A percentile compares a stretch with the other conserved stretches of the same genome.
These are phyloP conservation scores for Colletotrichum sojae DNA, from an alignment of 2,329 filamentous ascomycete species.

Conservation along the genomic window DNA sequence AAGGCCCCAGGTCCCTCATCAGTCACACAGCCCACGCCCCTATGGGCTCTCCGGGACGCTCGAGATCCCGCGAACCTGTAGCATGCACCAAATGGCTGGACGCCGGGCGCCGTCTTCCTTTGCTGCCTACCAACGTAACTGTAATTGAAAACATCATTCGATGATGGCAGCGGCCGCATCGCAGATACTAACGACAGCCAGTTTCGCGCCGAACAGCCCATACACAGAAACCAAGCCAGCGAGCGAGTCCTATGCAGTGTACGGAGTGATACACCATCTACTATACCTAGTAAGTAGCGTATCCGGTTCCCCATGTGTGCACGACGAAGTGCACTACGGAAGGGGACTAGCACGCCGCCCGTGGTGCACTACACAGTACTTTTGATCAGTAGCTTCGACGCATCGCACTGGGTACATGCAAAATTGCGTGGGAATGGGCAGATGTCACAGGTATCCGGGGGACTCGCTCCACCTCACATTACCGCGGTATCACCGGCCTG, in stretches of 20 bases:
- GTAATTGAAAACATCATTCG: neutral
- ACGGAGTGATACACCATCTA: neutral
- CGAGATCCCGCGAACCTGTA: neutral
- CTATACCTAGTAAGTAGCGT: neutral
- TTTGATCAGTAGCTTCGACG: neutral
- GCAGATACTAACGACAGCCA: neutral
- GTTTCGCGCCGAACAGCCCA: neutral
- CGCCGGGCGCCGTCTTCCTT: no score
- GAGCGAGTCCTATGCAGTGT: neutral
- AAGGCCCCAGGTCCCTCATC: no score
- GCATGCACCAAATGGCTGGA: no score
- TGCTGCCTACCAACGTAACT: no score
- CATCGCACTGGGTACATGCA: slow-evolving; percentile 3
- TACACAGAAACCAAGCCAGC: neutral
- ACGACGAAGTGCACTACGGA: slow-evolving; percentile 33
- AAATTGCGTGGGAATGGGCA: slow-evolving; percentile 5
- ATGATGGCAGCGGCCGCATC: slow-evolving; percentile 7
- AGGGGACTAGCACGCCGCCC: slow-evolving; percentile 23
- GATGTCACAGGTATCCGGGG: neutral
- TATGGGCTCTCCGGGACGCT: no score
- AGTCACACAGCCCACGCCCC: no score
- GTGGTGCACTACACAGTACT: neutral
- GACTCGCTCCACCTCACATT: slow-evolving; percentile 2
- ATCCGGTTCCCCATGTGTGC: slow-evolving; percentile 29
- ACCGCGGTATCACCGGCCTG: slow-evolving; percentile 15